These are phyloP conservation scores for Erucastrum elatum DNA, from an alignment of 345 rosid species.

Conservation along the genomic window DNA sequence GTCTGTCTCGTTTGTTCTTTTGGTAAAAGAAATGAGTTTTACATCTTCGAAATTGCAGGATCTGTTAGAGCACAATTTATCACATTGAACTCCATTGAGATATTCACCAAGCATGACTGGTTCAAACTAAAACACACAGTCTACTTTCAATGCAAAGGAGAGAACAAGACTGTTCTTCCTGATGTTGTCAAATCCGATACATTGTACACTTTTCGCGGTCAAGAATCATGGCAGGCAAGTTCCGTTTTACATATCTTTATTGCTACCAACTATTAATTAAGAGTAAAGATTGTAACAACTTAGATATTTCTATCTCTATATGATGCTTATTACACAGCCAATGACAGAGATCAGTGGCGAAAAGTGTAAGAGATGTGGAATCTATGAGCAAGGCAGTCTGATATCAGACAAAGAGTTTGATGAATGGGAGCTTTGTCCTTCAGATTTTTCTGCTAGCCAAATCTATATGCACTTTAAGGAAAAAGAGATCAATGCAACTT, in stretches of 20 bases:
- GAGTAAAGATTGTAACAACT: neutral
- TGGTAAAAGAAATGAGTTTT: neutral
- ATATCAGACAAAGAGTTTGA: conserved; percentile 68
- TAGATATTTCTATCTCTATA: neutral
- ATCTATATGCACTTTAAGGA: conserved; percentile 51
- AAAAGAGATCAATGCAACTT: conserved; percentile 66
- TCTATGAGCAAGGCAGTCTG: conserved; percentile 67
- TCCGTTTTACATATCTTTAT: neutral
- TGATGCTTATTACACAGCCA: conserved; percentile 60
- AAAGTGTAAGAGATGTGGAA: conserved; percentile 92
- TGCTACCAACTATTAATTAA: neutral
- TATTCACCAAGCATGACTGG: conserved; percentile 60
- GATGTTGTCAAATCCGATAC: conserved; percentile 47
- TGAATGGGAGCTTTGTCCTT: conserved; percentile 91
- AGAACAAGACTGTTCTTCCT: conserved; percentile 52
- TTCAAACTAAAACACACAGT: conserved; percentile 49
- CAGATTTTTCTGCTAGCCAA: conserved; percentile 65
- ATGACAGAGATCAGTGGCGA: conserved; percentile 52
- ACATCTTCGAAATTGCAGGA: conserved; percentile 25
- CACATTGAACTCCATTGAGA: conserved; percentile 52
- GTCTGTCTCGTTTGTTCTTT: too few relatives aligned
- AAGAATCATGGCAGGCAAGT: conserved; percentile 80
- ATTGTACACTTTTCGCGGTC: conserved; percentile 53
- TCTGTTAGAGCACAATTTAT: conserved; percentile 43
- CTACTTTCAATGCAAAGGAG: conserved; percentile 65